Conservation (phyloP, 768 basidiomycete genomes). For the Russula earlei region DNA sequence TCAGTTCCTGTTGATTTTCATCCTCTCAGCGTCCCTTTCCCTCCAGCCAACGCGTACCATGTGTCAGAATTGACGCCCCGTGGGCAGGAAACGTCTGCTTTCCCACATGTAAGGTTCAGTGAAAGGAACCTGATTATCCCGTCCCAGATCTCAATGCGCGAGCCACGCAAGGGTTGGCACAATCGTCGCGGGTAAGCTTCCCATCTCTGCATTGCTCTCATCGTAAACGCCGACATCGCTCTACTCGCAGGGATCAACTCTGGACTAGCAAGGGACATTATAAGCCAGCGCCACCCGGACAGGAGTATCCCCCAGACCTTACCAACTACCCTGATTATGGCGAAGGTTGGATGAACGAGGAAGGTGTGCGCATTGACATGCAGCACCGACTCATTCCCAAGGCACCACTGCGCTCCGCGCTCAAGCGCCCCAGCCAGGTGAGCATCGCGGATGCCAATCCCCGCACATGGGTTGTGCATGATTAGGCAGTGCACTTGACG, state of each 20-base stretch:
- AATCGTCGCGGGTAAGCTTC: slow-evolving; percentile 58
- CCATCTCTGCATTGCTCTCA: not conserved
- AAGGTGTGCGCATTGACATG: slow-evolving; percentile 71
- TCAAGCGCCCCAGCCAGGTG: slow-evolving; percentile 38
- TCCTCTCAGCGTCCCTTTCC: not conserved
- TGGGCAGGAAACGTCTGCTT: slow-evolving; percentile 38
- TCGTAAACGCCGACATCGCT: slow-evolving; percentile 11
- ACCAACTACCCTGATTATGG: slow-evolving; percentile 65
- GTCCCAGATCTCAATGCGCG: slow-evolving; percentile 52
- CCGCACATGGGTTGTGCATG: too few species aligned
- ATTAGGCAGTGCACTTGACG: not conserved
- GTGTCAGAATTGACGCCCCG: slow-evolving; percentile 24
- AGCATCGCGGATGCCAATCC: slow-evolving; percentile 9
- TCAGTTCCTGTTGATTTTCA: slow-evolving; percentile 3
- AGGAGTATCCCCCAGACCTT: slow-evolving; percentile 63
- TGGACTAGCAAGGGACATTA: slow-evolving; percentile 80
- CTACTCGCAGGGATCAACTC: slow-evolving; percentile 54
- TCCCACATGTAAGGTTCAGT: slow-evolving; percentile 41
- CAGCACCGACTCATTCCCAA: slow-evolving; percentile 68
- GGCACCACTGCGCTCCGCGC: slow-evolving; percentile 56
- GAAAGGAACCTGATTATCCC: slow-evolving; percentile 61
- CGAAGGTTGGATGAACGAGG: slow-evolving; percentile 80
- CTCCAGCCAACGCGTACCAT: not conserved
- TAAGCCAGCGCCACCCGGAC: slow-evolving; percentile 42
- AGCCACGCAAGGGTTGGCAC: slow-evolving; percentile 68